Evolutionary conservation across 163 green algal genomes (phyloP), one percentile per base, ranked within the genome.

Genomic region (Scenedesmus sp.): DNA sequence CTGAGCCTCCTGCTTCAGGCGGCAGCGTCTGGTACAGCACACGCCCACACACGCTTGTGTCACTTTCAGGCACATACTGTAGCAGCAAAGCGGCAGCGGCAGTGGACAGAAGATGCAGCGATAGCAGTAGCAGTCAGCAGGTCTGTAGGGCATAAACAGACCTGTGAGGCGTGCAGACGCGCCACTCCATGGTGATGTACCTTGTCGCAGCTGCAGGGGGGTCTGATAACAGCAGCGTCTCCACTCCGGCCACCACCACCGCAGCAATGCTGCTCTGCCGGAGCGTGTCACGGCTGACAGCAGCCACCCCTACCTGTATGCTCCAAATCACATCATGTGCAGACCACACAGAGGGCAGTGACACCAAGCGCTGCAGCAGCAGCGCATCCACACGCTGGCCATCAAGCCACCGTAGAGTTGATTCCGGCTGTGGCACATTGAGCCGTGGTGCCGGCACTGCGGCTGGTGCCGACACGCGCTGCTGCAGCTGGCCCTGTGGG

Each of bases 291-390:
- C 13, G 13, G 30, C 65, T 78, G 9, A 12, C 65, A 35, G 65
- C 65, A 26, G 72, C 35, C 35, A 43, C 37, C 73, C 37, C 65
- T 7, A 76, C 65, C 65, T 90, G 86, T 15, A 76, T 51, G n/a
- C 78, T 90, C 86, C 86, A 90, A 13, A 91, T 80, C 49, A 86
- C 86, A 85, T 91, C 86, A 37, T 91, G 86, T 24, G 49, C 86
- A 13, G 73, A 82, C 86, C 86, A 91, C 46, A 91, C 37, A 35
- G 61, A 46, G 10, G 61, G 73, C 53, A 86, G 51, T 10, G 33
- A 43, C 16, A 42, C n/a, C 83, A 86, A 35, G 12, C 86, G 49
- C 33, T n/a, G 73, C 73, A 91, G 73, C 73, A 79, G 53, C 26
- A 0, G 7, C 0, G 30, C 13, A 33, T 79, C 76, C 24, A 91